Evolutionary conservation across 306 rosid genomes (phyloP).

Genomic region (Corylus americana): DNA sequence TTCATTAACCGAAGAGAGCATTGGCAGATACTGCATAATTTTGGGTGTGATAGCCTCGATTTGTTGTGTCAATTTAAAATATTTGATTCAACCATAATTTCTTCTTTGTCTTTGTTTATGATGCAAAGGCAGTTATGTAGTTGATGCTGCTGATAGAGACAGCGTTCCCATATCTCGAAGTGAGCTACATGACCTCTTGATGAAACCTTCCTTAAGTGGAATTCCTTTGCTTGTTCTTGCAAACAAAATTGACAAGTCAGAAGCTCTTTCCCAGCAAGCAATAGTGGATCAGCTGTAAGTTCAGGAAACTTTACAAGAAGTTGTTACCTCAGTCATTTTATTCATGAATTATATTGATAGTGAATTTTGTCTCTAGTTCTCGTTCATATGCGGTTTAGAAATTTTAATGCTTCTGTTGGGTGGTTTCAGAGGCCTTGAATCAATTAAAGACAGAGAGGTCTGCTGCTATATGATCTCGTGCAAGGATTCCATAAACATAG

Average conservation of each 20-base stretch:
- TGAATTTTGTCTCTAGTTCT: conserved; percentile 10
- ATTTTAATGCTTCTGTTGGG: conserved; percentile 22
- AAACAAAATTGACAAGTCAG: conserved; percentile 91
- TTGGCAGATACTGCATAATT: neutral
- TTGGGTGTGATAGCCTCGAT: neutral
- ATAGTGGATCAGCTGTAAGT: conserved; percentile 91
- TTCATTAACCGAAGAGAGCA: neutral
- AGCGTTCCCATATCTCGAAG: conserved; percentile 80
- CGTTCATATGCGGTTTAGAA: neutral
- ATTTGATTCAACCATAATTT: conserved; percentile 6
- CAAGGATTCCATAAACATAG: conserved; percentile 95
- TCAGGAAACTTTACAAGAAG: conserved; percentile 1
- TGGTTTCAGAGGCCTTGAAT: conserved; percentile 79
- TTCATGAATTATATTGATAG: neutral
- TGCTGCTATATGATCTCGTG: conserved; percentile 97
- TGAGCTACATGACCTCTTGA: conserved; percentile 84
- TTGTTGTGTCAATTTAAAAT: neutral
- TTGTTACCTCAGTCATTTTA: conserved; percentile 10
- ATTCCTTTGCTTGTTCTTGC: conserved; percentile 90
- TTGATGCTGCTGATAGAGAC: conserved; percentile 95
- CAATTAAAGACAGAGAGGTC: conserved; percentile 74
- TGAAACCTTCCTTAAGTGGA: conserved; percentile 66
- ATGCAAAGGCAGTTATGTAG: conserved; percentile 65
- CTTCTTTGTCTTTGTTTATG: conserved; percentile 16
- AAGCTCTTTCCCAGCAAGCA: conserved; percentile 90